These are phyloP conservation scores for Chionographis japonica DNA, from an alignment of 106 monocot genomes.

Conservation along the genomic window DNA sequence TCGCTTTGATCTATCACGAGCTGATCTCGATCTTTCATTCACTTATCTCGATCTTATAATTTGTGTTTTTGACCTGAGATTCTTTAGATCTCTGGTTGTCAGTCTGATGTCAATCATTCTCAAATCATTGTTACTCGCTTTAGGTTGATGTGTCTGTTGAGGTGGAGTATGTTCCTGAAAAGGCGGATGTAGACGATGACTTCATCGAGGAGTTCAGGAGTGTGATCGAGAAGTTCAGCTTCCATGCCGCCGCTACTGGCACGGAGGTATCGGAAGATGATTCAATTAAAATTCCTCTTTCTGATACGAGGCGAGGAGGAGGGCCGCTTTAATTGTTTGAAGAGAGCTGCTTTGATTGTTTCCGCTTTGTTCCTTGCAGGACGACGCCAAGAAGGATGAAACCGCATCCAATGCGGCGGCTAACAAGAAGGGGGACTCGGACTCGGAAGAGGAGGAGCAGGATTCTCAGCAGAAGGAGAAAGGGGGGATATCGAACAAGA, in stretches of 20 bases:
- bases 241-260: conserved; percentile 36
- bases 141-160: conserved; percentile 66
- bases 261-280: conserved; percentile 35
- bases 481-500: conserved; percentile 78
- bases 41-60: background rate
- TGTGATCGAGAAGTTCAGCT: conserved; percentile 81
- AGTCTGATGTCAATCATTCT: background rate
- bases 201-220: conserved; percentile 74
- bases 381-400: conserved; percentile 56
- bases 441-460: conserved; percentile 84
- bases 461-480: conserved; percentile 74
- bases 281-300: background rate
- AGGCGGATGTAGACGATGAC: conserved; percentile 64
- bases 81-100: background rate
- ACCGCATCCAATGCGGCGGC: conserved; percentile 35
- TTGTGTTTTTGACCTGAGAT: background rate
- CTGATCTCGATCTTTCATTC: background rate
- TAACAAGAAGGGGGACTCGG: conserved; percentile 60
- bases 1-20: background rate
- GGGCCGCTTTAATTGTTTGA: background rate
- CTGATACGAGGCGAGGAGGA: background rate
- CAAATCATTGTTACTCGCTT: background rate
- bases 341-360: background rate
- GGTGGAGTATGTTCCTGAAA: conserved; percentile 85
- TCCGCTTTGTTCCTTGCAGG: conserved; percentile 31